A percentile compares a stretch with the other conserved stretches of the same genome.
phyloP scores from a whole-genome alignment of 1,139 yeast genomes.

The Sugiyamaella neomexicana region DNA sequence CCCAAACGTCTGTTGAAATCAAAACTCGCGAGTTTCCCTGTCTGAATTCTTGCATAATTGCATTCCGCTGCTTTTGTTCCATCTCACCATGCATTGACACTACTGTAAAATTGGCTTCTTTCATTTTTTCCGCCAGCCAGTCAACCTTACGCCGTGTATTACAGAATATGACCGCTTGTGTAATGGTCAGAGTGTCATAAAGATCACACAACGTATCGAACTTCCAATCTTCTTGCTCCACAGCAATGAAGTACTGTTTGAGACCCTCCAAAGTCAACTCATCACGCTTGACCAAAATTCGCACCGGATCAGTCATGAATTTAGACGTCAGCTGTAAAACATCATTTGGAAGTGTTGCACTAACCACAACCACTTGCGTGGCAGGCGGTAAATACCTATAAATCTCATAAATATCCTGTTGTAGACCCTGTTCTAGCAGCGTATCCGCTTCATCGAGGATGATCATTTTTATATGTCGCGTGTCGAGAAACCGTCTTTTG shows the following conservation, averaged over 20 bases:
- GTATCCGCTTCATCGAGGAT: constrained; percentile 96
- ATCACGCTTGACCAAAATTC: constrained; percentile 86
- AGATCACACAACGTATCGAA: constrained; percentile 91
- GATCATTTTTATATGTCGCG: constrained; percentile 76
- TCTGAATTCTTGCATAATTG: constrained; percentile 77
- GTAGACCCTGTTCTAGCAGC: constrained; percentile 83
- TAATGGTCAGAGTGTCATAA: constrained; percentile 89
- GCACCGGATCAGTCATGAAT: constrained; percentile 88
- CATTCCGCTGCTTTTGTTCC: constrained; percentile 90
- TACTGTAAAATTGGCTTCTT: constrained; percentile 80
- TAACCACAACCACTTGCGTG: constrained; percentile 88
- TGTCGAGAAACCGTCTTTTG: constrained; percentile 65
- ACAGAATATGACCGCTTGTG: constrained; percentile 95
- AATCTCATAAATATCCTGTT: constrained; percentile 88
- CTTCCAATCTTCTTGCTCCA: constrained; percentile 93
- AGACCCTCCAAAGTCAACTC: constrained; percentile 88
- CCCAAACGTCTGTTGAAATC: constrained; percentile 96
- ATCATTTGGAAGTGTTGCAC: constrained; percentile 87
- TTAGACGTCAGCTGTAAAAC: constrained; percentile 83
- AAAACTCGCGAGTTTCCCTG: constrained; percentile 64
- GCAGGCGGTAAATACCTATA: constrained; percentile 76
- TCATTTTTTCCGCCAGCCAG: constrained; percentile 81
- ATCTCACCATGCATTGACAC: constrained; percentile 96
- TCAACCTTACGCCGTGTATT: constrained; percentile 90
- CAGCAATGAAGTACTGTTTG: constrained; percentile 80